phyloP scores from a whole-genome alignment of 352 stramenopile genomes.

The Globisporangium recalcitrans region DNA sequence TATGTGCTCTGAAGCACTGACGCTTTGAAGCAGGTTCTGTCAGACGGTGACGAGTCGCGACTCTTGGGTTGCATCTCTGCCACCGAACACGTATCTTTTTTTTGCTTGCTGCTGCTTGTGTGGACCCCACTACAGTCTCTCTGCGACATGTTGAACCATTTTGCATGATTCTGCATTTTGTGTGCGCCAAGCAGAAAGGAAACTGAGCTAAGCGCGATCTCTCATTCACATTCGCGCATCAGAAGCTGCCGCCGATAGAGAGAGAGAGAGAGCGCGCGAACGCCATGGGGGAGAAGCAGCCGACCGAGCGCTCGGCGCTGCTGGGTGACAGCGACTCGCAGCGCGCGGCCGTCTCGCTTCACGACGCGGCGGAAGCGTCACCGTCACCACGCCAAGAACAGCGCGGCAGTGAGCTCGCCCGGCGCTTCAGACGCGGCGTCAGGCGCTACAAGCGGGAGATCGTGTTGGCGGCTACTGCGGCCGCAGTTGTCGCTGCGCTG shows the following conservation, averaged over 20 bases:
- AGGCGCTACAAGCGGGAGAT: not conserved
- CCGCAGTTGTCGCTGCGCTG: not conserved
- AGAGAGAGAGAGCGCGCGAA: not conserved
- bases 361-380: not conserved
- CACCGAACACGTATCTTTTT: slow-evolving; percentile 20
- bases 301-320: slow-evolving; percentile 21
- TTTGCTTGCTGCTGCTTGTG: slow-evolving; percentile 2
- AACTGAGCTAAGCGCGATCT: not conserved
- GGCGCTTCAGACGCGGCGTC: not conserved
- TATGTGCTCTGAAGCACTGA: not conserved
- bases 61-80: not conserved
- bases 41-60: not conserved
- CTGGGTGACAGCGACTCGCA: not conserved
- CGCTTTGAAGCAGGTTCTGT: not conserved
- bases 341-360: not conserved
- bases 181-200: not conserved
- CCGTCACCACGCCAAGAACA: not conserved
- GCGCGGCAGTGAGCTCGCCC: not conserved
- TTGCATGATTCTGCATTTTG: not conserved
- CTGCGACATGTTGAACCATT: slow-evolving; percentile 13
- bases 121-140: slow-evolving; percentile 8
- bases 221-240: not conserved
- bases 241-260: not conserved
- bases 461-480: not conserved
- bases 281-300: slow-evolving; percentile 3